Percentiles rank a stretch among this genome's conserved stretches.
These are phyloP conservation scores for Dothidotthia symphoricarpi DNA, from an alignment of 2,329 filamentous ascomycete genomes.

Conservation along the genomic window DNA sequence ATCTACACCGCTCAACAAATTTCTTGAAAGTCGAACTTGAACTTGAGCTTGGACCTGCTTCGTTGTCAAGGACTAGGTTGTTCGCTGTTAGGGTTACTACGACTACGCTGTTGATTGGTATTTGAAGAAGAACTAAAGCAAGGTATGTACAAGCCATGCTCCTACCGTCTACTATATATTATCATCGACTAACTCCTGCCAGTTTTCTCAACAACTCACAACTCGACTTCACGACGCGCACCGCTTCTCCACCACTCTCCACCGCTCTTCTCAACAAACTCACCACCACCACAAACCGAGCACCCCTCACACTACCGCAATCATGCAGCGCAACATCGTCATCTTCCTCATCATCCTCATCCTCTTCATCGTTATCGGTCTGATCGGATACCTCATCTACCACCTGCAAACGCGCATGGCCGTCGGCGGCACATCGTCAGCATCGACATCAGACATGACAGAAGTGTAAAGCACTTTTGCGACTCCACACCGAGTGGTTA, in stretches of 20 bases:
- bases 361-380: constrained; percentile 52
- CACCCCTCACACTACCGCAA: constrained; percentile 11
- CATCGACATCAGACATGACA: constrained; percentile 32
- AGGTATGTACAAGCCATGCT: too few relatives aligned
- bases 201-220: too few relatives aligned
- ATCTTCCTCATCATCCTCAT: constrained; percentile 55
- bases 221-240: too few relatives aligned
- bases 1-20: too few relatives aligned
- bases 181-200: too few relatives aligned
- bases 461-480: constrained; percentile 6
- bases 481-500: too few relatives aligned
- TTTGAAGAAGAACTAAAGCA: too few relatives aligned
- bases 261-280: too few relatives aligned
- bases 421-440: constrained; percentile 33
- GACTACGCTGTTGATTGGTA: neutral
- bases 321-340: constrained; percentile 54
- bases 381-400: constrained; percentile 53
- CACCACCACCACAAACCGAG: neutral
- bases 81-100: neutral
- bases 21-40: too few relatives aligned
- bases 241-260: too few relatives aligned
- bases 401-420: constrained; percentile 48
- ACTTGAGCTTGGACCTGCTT: neutral
- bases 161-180: too few relatives aligned
- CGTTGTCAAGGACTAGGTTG: neutral